Evolutionary conservation across 2,329 filamentous ascomycete genomes (phyloP), one percentile per base, ranked within the genome.

Genomic region (Epichloe typhina): DNA sequence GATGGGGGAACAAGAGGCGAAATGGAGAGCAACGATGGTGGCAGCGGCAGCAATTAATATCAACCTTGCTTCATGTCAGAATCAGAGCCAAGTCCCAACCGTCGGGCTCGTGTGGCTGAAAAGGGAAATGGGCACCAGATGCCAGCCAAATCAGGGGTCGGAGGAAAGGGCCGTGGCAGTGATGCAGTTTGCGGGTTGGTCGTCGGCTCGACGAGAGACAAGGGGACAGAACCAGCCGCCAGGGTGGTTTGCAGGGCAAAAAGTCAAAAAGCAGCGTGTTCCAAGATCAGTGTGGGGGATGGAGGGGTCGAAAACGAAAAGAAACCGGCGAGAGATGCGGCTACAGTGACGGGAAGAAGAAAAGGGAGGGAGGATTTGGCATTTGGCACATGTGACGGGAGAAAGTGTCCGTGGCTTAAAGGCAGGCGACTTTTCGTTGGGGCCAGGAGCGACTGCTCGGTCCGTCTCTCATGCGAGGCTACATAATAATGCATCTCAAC

Each of bases 91-190:
- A 36, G 17, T 35, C 35, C n/a, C 37, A 46, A 41, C 46, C 19
- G 42, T 12, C 44, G 36, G 40, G 39, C 48, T 47, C 40, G 50
- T 47, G 50, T 47, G 50, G 48, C 45, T 31, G 38, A 17, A 43
- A 40, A 17, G 46, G 46, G 45, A 35, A 47, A 46, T 12, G 23
- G 42, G 33, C 39, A 45, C 33, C 17, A 42, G 19, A 36, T 37
- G 37, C 19, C 17, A 17, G 17, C 17, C 21, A 31, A 26, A 49
- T 23, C 41, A 38, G 46, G 37, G 42, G 26, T n/a, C 26, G 42
- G 26, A 40, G 26, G 35, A 39, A 37, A 38, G 37, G 23, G 46
- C 15, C 31, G 40, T 37, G 19, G 11, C n/a, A 47, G 40, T 45
- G 48, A 45, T 41, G 48, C 45, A 50, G 43, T 40, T 36, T 36